Evolutionary conservation across 768 basidiomycete species (phyloP), one percentile per base, ranked within the genome.

Genomic region (Pleurotus tuber-regium): DNA sequence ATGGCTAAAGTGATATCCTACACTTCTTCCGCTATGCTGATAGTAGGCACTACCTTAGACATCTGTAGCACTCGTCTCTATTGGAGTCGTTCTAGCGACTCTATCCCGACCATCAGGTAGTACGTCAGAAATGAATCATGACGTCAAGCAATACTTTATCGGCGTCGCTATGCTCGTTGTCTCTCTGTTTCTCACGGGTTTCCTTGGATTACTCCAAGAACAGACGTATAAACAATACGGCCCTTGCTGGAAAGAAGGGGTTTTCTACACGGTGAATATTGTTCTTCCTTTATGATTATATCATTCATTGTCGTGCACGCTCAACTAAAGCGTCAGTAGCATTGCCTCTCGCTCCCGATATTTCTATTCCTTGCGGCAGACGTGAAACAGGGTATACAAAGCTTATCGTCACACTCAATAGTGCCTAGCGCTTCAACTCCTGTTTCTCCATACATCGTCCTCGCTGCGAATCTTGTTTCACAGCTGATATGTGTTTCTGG

Each of bases 401-500:
- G 77, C 51, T 67, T 84, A 26, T 74, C 75, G 1, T 61, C 66
- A 12, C 31, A 29, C 11, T 12, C 8, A 18, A 8, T 26, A 26
- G 16, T 3, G 18, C 11, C 46, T 14, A 61, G 71, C 7, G 54
- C 66, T 29, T 58, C 63, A 30, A 63, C 62, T 28, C 65, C 58
- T 12, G 65, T 69, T 2, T 61, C 69, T 2, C 77, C 88, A 0
- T 82, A 84, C 62, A 52, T 81, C 26, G 75, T 86, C 18, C 70
- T 92, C 16, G 71, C 63, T 0, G 68, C 75, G 18, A 92, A 92
- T 61, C 75, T 92, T 16, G 53, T 83, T 11, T 81, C 89, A 2
- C 92, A 92, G 59, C 78, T 87, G 1, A 66, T 88, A n/a, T 94
- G 92, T 60, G 84, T 92, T 3, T 81, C 87, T 0, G 89, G 89